Percentiles rank a stretch among this genome's conserved stretches.
phyloP scores from a whole-genome alignment of 192 early-diverging fungal species.

The Chytriomyces confervae region DNA sequence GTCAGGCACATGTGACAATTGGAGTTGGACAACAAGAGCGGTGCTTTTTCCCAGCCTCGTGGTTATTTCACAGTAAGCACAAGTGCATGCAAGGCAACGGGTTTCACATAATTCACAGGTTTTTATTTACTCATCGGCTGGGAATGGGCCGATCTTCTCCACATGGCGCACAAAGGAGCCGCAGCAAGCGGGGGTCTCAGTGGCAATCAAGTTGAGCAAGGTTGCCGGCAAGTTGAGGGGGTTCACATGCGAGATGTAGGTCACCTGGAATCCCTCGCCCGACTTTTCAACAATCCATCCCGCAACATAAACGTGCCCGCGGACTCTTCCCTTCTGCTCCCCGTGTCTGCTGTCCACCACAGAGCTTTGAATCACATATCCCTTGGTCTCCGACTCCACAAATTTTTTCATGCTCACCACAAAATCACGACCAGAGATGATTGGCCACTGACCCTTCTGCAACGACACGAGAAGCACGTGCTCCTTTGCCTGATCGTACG shows the following conservation, averaged over 20 bases:
- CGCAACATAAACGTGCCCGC: constrained; percentile 15
- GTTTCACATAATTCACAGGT: not conserved
- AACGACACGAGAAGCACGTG: not conserved
- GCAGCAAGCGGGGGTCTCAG: constrained; percentile 20
- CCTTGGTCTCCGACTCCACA: constrained; percentile 12
- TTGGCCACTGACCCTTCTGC: constrained; percentile 24
- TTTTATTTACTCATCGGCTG: not conserved
- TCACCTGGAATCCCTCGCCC: not conserved
- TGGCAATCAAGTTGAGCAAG: constrained; percentile 12
- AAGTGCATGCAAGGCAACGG: too few species aligned
- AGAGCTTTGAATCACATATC: constrained; percentile 5
- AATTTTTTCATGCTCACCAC: not conserved
- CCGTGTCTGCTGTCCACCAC: constrained; percentile 2
- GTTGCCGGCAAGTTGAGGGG: constrained; percentile 10
- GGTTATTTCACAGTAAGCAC: too few species aligned
- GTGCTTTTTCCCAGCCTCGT: too few species aligned
- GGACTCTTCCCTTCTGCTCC: constrained; percentile 16
- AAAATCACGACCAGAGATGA: constrained; percentile 30
- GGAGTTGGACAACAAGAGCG: too few species aligned
- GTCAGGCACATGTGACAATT: too few species aligned
- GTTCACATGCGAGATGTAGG: constrained; percentile 25
- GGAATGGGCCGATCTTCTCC: constrained; percentile 22
- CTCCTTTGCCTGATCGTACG: not conserved
- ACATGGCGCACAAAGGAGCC: constrained; percentile 16
- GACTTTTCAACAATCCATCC: constrained; percentile 32